Base-by-base conservation (phyloP, 2,329 filamentous ascomycete genomes). In the Colletotrichum neosansevieriae region DNA sequence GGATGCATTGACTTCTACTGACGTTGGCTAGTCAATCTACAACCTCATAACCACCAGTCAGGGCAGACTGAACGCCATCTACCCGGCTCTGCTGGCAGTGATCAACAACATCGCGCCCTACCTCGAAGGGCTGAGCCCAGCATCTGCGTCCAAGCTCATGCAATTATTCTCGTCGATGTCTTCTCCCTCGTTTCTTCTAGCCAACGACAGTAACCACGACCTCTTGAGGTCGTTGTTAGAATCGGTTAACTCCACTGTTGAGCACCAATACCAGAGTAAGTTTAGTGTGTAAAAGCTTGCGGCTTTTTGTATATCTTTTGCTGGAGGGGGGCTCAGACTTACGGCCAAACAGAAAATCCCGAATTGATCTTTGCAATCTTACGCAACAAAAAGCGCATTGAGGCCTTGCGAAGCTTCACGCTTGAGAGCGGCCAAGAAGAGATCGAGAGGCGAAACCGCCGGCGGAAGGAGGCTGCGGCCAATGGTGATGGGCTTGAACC, bases 141-240 rank as follows among this genome's bases (percentile, higher is more conserved):
- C 90, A 3, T 90, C 94, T 15, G 92, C 93, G 76, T 89, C 91
- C 2, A 97, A 94, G 77, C 82, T 98, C 34, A 84, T 98, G 72
- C 94, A 98, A 74, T 84, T 98, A 0, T 97, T 97, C 77, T 89
- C 90, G 4, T 96, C 93, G 38, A 97, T 98, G 92, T 97, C 95
- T 9, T 93, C 94, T 0, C 95, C 96, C 0, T 94, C 92, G 36
- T 99, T 98, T 77, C 82, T 99, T 10, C 84, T 98, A 17, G 94
- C 93, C 7, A 98, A 97, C 74, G 96, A 99, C 67, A 92, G 88
- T 42, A 99, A 99, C 72, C 93, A 98, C 76, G 83, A 84, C 36
- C 86, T 98, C 4, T 84, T 99, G 6, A 87, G 89, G 56, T 94
- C 94, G 0, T 81, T 98, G 29, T 84, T 99, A 10, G 94, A 98